A percentile compares a stretch with the other conserved stretches of the same genome.
These are phyloP conservation scores for Eucalyptus polyanthemos DNA, from an alignment of 345 rosid genomes.

Conservation along the genomic window DNA sequence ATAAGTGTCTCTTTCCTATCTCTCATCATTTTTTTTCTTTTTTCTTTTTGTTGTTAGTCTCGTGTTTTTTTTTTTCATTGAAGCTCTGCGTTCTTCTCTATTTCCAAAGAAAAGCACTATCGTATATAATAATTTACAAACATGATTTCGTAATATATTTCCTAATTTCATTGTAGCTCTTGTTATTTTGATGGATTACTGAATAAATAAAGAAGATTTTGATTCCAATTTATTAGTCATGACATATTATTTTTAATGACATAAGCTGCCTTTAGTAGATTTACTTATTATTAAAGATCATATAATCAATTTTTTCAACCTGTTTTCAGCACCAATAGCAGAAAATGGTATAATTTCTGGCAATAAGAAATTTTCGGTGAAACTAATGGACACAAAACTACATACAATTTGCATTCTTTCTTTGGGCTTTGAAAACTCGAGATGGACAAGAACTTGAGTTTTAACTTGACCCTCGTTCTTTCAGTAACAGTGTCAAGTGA, in stretches of 20 bases:
- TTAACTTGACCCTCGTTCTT: not conserved
- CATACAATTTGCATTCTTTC: not conserved
- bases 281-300: not conserved
- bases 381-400: not conserved
- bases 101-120: not conserved
- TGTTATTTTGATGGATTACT: not conserved
- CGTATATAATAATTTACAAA: not conserved
- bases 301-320: not conserved
- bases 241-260: not conserved
- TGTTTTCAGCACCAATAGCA: not conserved
- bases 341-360: not conserved
- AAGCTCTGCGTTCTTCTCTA: not conserved
- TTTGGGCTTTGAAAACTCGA: not conserved
- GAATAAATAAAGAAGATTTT: not conserved
- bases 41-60: not conserved
- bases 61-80: not conserved
- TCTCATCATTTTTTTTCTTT: not conserved
- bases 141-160: not conserved
- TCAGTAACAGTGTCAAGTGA: rapidly evolving
- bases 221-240: not conserved
- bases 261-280: not conserved
- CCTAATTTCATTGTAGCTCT: too few species aligned
- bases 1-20: not conserved
- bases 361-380: not conserved
- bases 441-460: not conserved